Percentiles rank a stretch among this genome's conserved stretches.
Evolutionary conservation across 805 yeast species (phyloP).

Genomic region (Cyberlindnera mrakii): DNA sequence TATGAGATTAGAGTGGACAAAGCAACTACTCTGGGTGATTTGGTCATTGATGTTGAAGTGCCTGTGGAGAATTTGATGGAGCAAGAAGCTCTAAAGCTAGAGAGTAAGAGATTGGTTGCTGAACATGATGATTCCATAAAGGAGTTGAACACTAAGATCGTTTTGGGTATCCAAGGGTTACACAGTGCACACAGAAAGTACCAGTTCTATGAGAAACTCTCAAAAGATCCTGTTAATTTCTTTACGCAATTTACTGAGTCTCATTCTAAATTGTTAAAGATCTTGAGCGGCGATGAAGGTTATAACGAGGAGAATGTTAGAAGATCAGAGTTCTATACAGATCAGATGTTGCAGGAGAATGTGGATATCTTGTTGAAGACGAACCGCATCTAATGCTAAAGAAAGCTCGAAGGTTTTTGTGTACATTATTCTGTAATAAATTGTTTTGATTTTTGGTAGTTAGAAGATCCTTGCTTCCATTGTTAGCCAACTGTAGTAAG

Average conservation of each 20-base stretch:
- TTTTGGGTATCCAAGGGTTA: conserved; percentile 43
- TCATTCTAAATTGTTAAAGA: conserved; percentile 79
- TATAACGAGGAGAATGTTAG: conserved; percentile 86
- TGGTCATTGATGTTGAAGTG: conserved; percentile 70
- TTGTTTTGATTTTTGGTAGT: too few species aligned
- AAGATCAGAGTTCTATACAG: conserved; percentile 70
- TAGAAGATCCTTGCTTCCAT: too few species aligned
- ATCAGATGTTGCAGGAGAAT: conserved; percentile 73
- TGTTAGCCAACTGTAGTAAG: too few species aligned
- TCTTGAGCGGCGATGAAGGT: conserved; percentile 84
- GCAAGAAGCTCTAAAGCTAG: conserved; percentile 25
- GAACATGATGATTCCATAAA: conserved; percentile 25
- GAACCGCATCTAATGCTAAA: conserved; percentile 21
- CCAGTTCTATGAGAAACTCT: conserved; percentile 68
- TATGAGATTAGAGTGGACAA: conserved; percentile 73
- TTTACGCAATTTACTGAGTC: conserved; percentile 69
- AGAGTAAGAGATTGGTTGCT: conserved; percentile 25
- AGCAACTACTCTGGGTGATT: conserved; percentile 75
- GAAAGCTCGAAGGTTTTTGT: neutral
- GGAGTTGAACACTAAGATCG: conserved; percentile 26
- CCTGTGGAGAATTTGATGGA: conserved; percentile 31
- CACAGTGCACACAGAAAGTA: conserved; percentile 56
- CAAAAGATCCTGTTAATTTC: conserved; percentile 73
- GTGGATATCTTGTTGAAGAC: conserved; percentile 67
- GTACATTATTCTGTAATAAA: neutral